Conservation (phyloP, 2,329 filamentous ascomycete genomes). For the Pseudogymnoascus sp. region DNA sequence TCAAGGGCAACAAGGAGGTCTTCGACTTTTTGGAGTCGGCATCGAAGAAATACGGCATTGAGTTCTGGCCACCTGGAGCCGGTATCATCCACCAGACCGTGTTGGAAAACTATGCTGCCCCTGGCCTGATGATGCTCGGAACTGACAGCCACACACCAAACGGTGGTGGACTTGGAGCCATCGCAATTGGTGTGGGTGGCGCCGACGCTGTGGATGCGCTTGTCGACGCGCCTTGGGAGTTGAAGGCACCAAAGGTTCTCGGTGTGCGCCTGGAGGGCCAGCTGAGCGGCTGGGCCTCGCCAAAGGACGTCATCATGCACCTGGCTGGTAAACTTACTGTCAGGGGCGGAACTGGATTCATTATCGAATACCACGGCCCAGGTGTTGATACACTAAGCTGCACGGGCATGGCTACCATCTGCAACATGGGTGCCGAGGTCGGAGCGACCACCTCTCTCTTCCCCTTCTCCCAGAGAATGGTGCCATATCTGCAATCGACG, state of each 20-base stretch:
- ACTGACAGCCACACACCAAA: slow-evolving; percentile 98
- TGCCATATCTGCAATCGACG: slow-evolving; percentile 80
- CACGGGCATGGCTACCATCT: slow-evolving; percentile 88
- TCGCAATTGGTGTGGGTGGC: slow-evolving; percentile 94
- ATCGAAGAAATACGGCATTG: slow-evolving; percentile 82
- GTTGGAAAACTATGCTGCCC: slow-evolving; percentile 94
- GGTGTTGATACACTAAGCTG: slow-evolving; percentile 83
- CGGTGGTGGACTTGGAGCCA: slow-evolving; percentile 85
- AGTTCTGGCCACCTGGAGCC: slow-evolving; percentile 90
- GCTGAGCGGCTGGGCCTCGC: slow-evolving; percentile 83
- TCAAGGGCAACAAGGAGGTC: slow-evolving; percentile 89
- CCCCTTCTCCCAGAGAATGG: slow-evolving; percentile 78
- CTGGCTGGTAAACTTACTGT: slow-evolving; percentile 88
- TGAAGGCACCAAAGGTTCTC: slow-evolving; percentile 87
- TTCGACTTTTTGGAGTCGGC: slow-evolving; percentile 96
- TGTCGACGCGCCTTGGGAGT: slow-evolving; percentile 93
- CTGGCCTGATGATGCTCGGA: slow-evolving; percentile 96
- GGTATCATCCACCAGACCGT: slow-evolving; percentile 98
- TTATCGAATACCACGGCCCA: slow-evolving; percentile 89
- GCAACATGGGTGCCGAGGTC: slow-evolving; percentile 83
- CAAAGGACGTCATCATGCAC: slow-evolving; percentile 90
- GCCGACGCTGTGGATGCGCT: slow-evolving; percentile 96
- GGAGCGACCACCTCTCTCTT: slow-evolving; percentile 95
- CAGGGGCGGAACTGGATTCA: slow-evolving; percentile 83
- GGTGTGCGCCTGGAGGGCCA: slow-evolving; percentile 78